Percentiles rank a stretch among this genome's conserved stretches.
phyloP scores from a whole-genome alignment of 768 basidiomycete genomes.

The Suillus luteus region DNA sequence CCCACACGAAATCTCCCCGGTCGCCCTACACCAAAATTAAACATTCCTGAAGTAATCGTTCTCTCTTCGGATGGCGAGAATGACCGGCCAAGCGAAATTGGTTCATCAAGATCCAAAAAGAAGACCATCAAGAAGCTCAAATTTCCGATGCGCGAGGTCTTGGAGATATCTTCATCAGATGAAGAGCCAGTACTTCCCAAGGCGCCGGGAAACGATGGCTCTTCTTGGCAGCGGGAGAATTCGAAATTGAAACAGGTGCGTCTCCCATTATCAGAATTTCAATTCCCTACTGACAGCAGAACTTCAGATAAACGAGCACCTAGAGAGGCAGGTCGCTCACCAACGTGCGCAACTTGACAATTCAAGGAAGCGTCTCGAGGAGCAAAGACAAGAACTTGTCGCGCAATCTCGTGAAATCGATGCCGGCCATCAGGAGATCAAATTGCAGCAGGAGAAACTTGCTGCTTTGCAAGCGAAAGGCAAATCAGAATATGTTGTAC shows the following conservation, averaged over 20 bases:
- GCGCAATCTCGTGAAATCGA: not conserved
- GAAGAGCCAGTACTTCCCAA: constrained; percentile 30
- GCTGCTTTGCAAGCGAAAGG: not conserved
- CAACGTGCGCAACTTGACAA: constrained; percentile 25
- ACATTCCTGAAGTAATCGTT: constrained; percentile 28
- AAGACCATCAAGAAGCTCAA: constrained; percentile 16
- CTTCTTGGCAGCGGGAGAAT: constrained; percentile 41
- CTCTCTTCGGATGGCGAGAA: constrained; percentile 37
- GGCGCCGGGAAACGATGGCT: constrained; percentile 16
- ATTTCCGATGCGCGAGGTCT: constrained; percentile 39
- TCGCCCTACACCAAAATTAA: constrained; percentile 18
- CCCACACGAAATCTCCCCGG: constrained; percentile 12
- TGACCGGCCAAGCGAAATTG: constrained; percentile 23
- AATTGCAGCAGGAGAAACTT: constrained; percentile 3
- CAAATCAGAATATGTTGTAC: not conserved
- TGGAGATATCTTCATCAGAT: constrained; percentile 64
- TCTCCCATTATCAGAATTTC: not conserved
- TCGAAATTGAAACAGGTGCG: constrained; percentile 47
- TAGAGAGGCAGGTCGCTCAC: not conserved
- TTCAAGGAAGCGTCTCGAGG: constrained; percentile 19
- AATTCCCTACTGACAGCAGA: not conserved
- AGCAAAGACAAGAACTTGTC: constrained; percentile 12
- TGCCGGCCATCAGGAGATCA: not conserved
- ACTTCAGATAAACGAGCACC: not conserved
- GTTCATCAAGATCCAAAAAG: constrained; percentile 16